Base-by-base conservation (phyloP, 2,329 filamentous ascomycete species). In the Diaporthe helianthi region DNA sequence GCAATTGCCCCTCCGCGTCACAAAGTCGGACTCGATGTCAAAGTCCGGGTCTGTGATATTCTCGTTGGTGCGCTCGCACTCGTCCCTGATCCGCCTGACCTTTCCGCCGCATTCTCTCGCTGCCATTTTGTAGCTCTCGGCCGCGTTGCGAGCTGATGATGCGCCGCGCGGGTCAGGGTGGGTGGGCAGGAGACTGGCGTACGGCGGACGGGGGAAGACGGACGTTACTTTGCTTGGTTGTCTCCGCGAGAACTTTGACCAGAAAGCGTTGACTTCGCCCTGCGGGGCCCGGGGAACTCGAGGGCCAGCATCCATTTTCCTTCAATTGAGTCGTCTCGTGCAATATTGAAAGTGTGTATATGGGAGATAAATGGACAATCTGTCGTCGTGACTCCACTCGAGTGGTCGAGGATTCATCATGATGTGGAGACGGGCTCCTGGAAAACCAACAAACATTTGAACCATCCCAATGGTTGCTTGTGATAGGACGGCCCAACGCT, bases 41-140 rank as follows among this genome's bases (percentile, higher is more conserved):
- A 83, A 84, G 72, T 83, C 80, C 1, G 80, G 76, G 63, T 84
- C 82, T 53, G 79, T 82, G 68, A 81, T 83, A 74, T 82, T 83
- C 68, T 81, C 78, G 71, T 84, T 84, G 29, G 80, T 83, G 33
- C 81, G 80, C 51, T 79, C 75, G 74, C 81, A 84, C 71, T 83
- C 81, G 49, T 76, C 76, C 47, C 82, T 77, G 65, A 83, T 78
- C 46, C 79, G 78, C 46, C 74, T 76, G 19, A 84, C 81, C 51
- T 76, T 78, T 58, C 79, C 79, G 33, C 78, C 77, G 70, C 82
- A 84, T 58, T 81, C 78, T 33, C 73, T 73, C 15, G 80, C 79
- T 13, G 82, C 82, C 4, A 77, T 75, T 70, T 83, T 80, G 71
- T 84, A 84, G 71, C 78, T 80, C 53, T 81, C 78, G 17, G 77